These are phyloP conservation scores for Peronospora belbahrii DNA, from an alignment of 352 stramenopile species.

Conservation along the genomic window DNA sequence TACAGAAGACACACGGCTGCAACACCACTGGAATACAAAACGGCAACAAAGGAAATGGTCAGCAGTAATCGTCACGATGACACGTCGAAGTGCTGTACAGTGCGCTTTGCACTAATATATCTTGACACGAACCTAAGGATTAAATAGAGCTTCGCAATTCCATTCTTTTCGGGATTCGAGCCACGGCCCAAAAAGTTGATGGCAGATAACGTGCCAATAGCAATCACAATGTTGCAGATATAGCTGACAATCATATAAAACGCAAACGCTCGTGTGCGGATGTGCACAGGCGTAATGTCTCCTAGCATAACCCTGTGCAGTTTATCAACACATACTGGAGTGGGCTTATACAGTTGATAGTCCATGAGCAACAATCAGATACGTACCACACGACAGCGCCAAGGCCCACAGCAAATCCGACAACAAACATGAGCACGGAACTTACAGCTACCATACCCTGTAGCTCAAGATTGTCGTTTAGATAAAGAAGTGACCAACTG, in stretches of 20 bases:
- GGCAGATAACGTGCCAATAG: conserved; percentile 65
- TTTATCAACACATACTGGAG: not conserved
- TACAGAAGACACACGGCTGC: conserved; percentile 34
- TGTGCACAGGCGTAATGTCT: conserved; percentile 84
- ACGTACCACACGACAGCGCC: conserved; percentile 72
- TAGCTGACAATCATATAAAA: conserved; percentile 85
- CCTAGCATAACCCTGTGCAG: conserved; percentile 66
- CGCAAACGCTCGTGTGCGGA: conserved; percentile 73
- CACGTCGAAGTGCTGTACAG: too few relatives aligned
- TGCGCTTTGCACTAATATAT: too few relatives aligned
- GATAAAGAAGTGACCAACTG: conserved; percentile 57
- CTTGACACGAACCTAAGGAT: conserved; percentile 41
- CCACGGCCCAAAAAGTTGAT: conserved; percentile 68
- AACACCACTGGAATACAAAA: conserved; percentile 28
- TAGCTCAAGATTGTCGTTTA: conserved; percentile 37
- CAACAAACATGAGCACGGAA: conserved; percentile 76
- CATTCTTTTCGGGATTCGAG: conserved; percentile 63
- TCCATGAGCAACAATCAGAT: not conserved
- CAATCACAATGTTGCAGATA: conserved; percentile 78
- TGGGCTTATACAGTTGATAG: not conserved
- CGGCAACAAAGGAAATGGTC: not conserved
- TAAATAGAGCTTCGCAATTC: conserved; percentile 81
- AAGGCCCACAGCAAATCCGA: conserved; percentile 77
- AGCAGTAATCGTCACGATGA: not conserved
- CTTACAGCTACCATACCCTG: conserved; percentile 65